Percentiles rank a stretch among this genome's conserved stretches.
Evolutionary conservation across 164 flowering plant genomes (phyloP).

Genomic region (Litsea cubeba): DNA sequence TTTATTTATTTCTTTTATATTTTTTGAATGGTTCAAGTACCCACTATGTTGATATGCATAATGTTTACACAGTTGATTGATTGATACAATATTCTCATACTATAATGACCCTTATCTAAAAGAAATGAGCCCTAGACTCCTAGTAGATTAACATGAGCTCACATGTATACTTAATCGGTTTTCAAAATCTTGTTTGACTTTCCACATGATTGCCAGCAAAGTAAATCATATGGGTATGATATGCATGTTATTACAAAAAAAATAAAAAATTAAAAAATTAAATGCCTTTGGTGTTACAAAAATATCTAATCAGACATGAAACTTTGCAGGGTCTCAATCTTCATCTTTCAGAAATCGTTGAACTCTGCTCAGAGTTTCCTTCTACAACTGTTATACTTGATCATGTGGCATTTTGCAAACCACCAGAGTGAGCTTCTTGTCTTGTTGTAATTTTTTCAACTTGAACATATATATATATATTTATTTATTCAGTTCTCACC

Average conservation of each 20-base stretch:
- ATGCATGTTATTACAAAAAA: background rate
- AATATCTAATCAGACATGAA: background rate
- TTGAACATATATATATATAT: background rate
- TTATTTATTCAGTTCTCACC: background rate
- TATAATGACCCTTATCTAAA: background rate
- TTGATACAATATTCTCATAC: background rate
- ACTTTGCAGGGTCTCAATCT: conserved; percentile 70
- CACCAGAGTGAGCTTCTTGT: conserved; percentile 52
- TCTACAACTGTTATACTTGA: conserved; percentile 74
- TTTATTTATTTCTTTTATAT: too few species aligned
- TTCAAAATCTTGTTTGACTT: background rate
- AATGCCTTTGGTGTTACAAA: background rate
- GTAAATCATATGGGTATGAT: background rate
- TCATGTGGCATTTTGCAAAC: conserved; percentile 89
- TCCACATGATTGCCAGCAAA: background rate
- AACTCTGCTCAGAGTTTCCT: conserved; percentile 78
- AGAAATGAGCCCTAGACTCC: background rate
- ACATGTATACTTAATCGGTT: background rate
- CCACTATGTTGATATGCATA: too few species aligned
- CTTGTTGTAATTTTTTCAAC: background rate
- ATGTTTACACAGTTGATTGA: too few species aligned
- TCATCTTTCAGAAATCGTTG: conserved; percentile 73
- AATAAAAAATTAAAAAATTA: background rate
- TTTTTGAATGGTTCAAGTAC: too few species aligned
- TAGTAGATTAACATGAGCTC: background rate